phyloP scores from a whole-genome alignment of 257 asterid species.

The Cordia subcordata region DNA sequence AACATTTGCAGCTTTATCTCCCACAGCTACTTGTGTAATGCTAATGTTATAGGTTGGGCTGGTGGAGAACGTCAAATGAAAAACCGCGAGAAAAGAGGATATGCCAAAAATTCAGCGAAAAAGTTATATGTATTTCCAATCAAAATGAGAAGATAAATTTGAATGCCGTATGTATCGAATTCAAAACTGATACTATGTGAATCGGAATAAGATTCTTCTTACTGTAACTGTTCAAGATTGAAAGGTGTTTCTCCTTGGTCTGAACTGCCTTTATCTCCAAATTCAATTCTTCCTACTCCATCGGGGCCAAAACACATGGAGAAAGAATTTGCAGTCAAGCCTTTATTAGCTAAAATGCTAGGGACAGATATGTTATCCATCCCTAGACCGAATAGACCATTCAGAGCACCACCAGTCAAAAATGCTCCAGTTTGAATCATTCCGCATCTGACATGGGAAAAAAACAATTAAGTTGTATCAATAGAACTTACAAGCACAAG shows the following conservation, averaged over 20 bases:
- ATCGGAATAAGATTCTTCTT: conserved; percentile 15
- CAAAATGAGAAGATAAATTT: not conserved
- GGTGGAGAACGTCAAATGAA: not conserved
- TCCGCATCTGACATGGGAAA: conserved; percentile 1
- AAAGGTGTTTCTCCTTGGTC: conserved; percentile 65
- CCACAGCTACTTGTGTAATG: not conserved
- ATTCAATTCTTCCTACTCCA: not conserved
- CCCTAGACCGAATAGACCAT: conserved; percentile 3
- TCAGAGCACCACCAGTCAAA: not conserved
- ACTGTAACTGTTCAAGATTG: conserved; percentile 58
- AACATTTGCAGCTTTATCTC: not conserved
- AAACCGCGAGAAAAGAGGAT: not conserved
- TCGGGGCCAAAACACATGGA: conserved; percentile 3
- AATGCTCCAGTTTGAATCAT: not conserved
- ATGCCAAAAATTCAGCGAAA: not conserved
- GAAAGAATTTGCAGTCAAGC: conserved; percentile 1
- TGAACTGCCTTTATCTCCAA: conserved; percentile 58
- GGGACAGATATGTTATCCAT: conserved; percentile 2
- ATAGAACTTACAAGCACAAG: no score
- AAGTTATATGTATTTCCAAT: not conserved
- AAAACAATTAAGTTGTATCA: no score
- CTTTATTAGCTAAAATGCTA: conserved; percentile 2
- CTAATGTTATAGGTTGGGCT: conserved; percentile 1
- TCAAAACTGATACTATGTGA: not conserved
- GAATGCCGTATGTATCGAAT: no score